Evolutionary conservation across 2,329 filamentous ascomycete genomes (phyloP).

Genomic region (Paecilomyces niveus): DNA sequence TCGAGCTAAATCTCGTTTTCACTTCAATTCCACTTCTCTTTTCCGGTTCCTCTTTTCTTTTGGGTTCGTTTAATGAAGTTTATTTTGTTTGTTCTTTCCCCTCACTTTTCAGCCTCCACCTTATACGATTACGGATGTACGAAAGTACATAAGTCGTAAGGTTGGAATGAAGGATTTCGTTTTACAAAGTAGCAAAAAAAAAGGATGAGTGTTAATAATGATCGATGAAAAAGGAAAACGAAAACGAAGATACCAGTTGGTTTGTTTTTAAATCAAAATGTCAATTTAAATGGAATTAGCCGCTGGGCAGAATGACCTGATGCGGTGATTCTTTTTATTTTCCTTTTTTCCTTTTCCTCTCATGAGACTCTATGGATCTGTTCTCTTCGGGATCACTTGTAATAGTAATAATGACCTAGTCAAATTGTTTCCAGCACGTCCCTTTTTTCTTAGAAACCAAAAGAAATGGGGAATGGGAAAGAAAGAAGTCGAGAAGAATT

Average conservation of each 20-base stretch:
- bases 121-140: not conserved
- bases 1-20: not conserved
- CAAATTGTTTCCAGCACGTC: not conserved
- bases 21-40: not conserved
- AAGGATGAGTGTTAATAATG: not conserved
- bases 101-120: not conserved
- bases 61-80: not conserved
- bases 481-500: no score
- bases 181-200: not conserved
- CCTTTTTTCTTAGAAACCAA: no score
- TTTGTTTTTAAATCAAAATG: not conserved
- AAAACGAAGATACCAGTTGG: not conserved
- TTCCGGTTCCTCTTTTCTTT: not conserved
- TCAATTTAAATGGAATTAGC: not conserved
- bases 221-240: not conserved
- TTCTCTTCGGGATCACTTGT: not conserved
- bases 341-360: not conserved
- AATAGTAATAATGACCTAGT: not conserved
- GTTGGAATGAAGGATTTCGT: not conserved
- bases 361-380: not conserved
- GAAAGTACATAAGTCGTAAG: not conserved
- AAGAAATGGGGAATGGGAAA: no score
- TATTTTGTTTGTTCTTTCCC: not conserved
- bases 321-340: not conserved
- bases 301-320: not conserved